Base-by-base conservation (phyloP, 768 basidiomycete genomes). In the Sistotremastrum suecicum region DNA sequence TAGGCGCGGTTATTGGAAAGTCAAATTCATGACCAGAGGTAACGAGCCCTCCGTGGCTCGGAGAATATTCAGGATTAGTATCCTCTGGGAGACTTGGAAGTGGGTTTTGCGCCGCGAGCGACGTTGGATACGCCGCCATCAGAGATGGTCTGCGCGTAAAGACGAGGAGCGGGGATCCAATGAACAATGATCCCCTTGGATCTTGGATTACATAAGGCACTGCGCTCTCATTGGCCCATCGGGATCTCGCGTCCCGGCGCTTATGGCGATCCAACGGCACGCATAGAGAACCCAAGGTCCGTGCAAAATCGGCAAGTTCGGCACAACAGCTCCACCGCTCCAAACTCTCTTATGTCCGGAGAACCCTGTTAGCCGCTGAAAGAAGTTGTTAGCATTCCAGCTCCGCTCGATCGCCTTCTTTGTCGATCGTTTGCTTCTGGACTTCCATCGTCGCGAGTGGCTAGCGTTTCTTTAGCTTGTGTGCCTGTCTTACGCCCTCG, bases 11-110 rank as follows among this genome's bases (percentile, higher is more conserved):
- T 52, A 75, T 69, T 56, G 72, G 65, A 58, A 78, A 62, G 61
- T 80, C 79, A 65, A 73, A 80, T 68, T 80, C 79, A 70, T 77
- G 71, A 53, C 74, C 77, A 50, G 59, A 63, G 52, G 64, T 62
- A 60, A 74, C 66, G 48, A 65, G 65, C 44, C 70, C 71, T 47
- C 72, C 76, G 60, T 78, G 73, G 41, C 73, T 68, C 44, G 74
- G 72, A 39, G 68, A 44, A 41, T 62, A 51, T 50, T 66, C 68
- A 31, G 63, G 59, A 45, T 60, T 63, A 34, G 52, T 56, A 56
- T 75, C 72, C 52, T 75, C 73, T 36, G 70, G 71, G 9, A 74
- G 71, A 50, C 64, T 64, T 44, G 71, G 71, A 43, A 76, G 60
- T 53, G 65, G 65, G 48, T 52, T 49, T 32, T 42, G 44, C 39